Evolutionary conservation across 768 basidiomycete species (phyloP).

Genomic region (Boletus sp.): DNA sequence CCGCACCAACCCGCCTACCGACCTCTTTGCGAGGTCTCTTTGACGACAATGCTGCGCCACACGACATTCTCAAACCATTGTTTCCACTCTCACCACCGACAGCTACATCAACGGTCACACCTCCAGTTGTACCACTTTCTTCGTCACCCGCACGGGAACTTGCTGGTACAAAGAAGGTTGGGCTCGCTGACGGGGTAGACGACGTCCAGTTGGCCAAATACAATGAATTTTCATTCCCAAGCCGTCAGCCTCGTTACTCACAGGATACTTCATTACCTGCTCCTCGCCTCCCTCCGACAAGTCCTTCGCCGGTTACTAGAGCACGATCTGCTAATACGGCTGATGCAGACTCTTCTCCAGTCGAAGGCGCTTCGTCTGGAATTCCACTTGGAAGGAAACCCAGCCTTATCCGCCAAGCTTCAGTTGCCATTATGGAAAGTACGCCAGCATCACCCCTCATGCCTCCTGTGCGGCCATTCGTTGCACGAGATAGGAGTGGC

Average conservation of each 20-base stretch:
- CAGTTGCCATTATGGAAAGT: conserved; percentile 54
- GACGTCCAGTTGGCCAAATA: conserved; percentile 44
- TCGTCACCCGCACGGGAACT: conserved; percentile 38
- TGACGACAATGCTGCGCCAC: conserved; percentile 48
- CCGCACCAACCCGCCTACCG: conserved; percentile 55
- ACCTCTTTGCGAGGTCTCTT: conserved; percentile 79
- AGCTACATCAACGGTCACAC: conserved; percentile 27
- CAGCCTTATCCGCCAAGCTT: conserved; percentile 47
- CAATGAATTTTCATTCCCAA: conserved; percentile 53
- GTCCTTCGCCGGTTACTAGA: conserved; percentile 32
- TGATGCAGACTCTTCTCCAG: conserved; percentile 18
- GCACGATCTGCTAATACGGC: conserved; percentile 34
- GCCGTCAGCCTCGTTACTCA: conserved; percentile 56
- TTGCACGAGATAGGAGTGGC: conserved; percentile 46
- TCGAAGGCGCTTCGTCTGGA: conserved; percentile 9
- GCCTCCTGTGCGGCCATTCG: conserved; percentile 46
- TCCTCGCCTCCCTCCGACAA: conserved; percentile 25
- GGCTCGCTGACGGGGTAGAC: conserved; percentile 34
- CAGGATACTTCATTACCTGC: conserved; percentile 41
- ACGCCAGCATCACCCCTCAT: conserved; percentile 35
- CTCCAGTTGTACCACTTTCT: conserved; percentile 26
- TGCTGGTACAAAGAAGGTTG: conserved; percentile 30
- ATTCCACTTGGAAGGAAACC: conserved; percentile 29
- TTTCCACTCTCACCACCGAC: conserved; percentile 28
- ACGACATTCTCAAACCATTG: conserved; percentile 43